Evolutionary conservation across 331 rosid genomes (phyloP), one percentile per base, ranked within the genome.

Genomic region (Quercus lobata): DNA sequence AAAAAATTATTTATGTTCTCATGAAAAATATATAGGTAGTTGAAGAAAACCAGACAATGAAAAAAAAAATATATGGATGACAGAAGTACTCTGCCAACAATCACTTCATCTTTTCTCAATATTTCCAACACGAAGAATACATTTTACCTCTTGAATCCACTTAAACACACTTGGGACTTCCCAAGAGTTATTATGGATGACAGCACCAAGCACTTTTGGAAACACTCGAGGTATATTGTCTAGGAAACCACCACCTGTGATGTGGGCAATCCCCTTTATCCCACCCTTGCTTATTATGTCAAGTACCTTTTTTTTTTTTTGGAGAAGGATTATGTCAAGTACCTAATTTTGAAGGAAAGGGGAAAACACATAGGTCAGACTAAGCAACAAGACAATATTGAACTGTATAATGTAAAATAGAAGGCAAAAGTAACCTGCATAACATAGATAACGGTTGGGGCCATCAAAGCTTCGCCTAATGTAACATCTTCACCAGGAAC

Each of bases 181-280:
- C 98, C 98, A 95, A 0, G 97, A 95, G 76, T 83, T 82, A 35
- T 82, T 82, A 72, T 84, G 83, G 69, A 95, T 85, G 69, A 76
- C 53, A 79, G 96, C 97, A 19, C 97, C 97, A 6, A 88, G 92
- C 80, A 93, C 94, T 49, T 91, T 81, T 1, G 96, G 98, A 81
- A 95, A 92, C 25, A 95, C 91, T 58, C 96, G 84, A 19, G 97
- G 97, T 49, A 95, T 95, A 71, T 91, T 91, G 65, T 95, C 97
- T 0, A 97, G 90, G 61, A 94, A 92, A 80, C 97, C 98, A 15
- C 98, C 98, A 6, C 98, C 97, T 0, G 97, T 95, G 79, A 92
- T 84, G 79, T 91, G 97, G 73, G 98, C 94, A 7, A 94, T 86
- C 74, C 97, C 97, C 79, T 91, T 94, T 44, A 94, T 87, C 62